Conservation (phyloP, 768 basidiomycete genomes). For the Tephrocybe sp. region DNA sequence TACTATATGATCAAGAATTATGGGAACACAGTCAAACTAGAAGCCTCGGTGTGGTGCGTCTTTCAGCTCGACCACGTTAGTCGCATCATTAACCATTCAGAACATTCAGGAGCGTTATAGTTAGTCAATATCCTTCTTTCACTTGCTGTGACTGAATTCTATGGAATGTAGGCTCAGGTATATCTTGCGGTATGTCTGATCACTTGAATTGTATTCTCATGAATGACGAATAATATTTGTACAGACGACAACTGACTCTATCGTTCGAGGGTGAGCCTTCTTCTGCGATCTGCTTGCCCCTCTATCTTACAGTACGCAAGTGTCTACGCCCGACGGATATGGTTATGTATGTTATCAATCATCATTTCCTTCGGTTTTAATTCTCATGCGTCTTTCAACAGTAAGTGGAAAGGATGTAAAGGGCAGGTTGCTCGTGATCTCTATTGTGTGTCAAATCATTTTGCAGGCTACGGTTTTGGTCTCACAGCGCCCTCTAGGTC, state of each 20-base stretch:
- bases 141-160: neutral
- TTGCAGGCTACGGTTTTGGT: no score
- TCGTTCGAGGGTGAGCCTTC: neutral
- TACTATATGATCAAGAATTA: neutral
- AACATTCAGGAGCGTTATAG: neutral
- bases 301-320: neutral
- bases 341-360: neutral
- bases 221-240: neutral
- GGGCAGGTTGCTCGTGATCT: no score
- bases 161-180: neutral
- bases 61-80: neutral
- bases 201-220: neutral
- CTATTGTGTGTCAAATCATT: no score
- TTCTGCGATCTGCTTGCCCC: neutral
- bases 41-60: neutral
- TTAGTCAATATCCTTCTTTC: neutral
- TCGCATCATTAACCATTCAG: neutral
- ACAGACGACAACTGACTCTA: neutral
- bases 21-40: neutral
- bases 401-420: no score
- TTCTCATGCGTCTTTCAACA: no score
- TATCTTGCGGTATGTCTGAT: neutral
- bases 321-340: neutral
- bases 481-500: no score
- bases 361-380: no score